These are phyloP conservation scores for Byssochlamys sp. DNA, from an alignment of 2,329 filamentous ascomycete genomes.

Conservation along the genomic window DNA sequence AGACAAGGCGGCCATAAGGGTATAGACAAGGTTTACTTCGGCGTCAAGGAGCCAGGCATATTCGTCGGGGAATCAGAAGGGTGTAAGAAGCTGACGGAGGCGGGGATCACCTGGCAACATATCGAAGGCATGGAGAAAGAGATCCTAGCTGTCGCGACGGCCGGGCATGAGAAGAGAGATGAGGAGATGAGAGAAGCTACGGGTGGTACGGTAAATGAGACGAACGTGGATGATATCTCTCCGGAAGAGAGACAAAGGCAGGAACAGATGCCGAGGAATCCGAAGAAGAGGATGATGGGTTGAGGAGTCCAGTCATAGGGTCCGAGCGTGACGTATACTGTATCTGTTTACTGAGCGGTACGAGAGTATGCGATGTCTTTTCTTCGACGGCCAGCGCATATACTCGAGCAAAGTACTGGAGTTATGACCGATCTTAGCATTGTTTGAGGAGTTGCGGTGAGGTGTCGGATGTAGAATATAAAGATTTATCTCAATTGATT, in stretches of 20 bases:
- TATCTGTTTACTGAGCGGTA: background rate
- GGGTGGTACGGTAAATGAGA: constrained; percentile 15
- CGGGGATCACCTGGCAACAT: constrained; percentile 64
- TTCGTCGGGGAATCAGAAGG: constrained; percentile 80
- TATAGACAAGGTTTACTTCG: constrained; percentile 73
- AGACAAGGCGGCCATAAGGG: constrained; percentile 41
- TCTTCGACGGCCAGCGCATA: background rate
- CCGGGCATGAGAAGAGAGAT: constrained; percentile 54
- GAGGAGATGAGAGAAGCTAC: constrained; percentile 19
- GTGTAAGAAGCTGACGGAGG: constrained; percentile 56
- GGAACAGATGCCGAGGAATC: constrained; percentile 31
- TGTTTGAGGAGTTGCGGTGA: background rate
- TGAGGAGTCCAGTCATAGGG: background rate
- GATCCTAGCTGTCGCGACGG: constrained; percentile 72
- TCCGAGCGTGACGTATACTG: background rate
- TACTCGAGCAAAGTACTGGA: too few species aligned
- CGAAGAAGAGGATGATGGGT: constrained; percentile 40
- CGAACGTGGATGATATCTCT: constrained; percentile 30
- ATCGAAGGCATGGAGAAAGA: constrained; percentile 67
- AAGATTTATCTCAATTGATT: background rate
- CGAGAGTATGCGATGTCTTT: background rate
- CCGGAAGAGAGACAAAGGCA: constrained; percentile 30
- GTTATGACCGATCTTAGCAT: too few species aligned
- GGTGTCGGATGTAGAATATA: background rate
- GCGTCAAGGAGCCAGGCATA: constrained; percentile 77